A percentile compares a stretch with the other conserved stretches of the same genome.
phyloP scores from a whole-genome alignment of 2,329 filamentous ascomycete species.

The Whalleya microplaca region DNA sequence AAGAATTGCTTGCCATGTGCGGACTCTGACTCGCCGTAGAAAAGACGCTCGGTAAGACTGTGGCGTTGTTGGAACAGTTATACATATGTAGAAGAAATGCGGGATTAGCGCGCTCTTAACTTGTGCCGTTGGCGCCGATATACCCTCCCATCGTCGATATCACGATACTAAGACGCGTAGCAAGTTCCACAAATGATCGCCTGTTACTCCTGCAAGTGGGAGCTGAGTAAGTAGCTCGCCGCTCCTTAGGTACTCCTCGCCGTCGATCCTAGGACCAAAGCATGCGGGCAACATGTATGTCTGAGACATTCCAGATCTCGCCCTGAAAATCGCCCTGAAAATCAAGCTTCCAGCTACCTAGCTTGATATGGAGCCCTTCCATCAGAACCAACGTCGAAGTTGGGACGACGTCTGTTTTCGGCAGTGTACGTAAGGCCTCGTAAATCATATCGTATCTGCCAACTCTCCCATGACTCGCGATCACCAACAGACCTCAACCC shows the following conservation, averaged over 20 bases:
- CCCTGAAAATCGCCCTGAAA: slow-evolving; percentile 13
- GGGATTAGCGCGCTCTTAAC: slow-evolving; percentile 25
- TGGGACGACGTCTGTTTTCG: slow-evolving; percentile 3
- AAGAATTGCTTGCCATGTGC: slow-evolving; percentile 3
- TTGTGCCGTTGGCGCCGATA: slow-evolving; percentile 7
- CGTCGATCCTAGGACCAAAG: slow-evolving; percentile 9
- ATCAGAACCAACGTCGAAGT: background rate
- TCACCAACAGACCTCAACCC: background rate
- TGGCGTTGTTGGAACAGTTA: slow-evolving; percentile 19
- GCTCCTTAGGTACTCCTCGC: slow-evolving; percentile 3
- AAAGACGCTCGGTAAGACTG: slow-evolving; percentile 12
- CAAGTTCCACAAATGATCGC: background rate
- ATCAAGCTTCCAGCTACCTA: slow-evolving; percentile 13
- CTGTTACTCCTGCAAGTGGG: slow-evolving; percentile 1
- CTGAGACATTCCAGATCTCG: slow-evolving; percentile 28
- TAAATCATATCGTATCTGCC: slow-evolving; percentile 1
- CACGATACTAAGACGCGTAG: slow-evolving; percentile 5
- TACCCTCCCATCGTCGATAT: slow-evolving; percentile 9
- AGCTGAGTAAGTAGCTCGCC: too few relatives aligned
- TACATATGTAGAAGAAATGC: slow-evolving; percentile 6
- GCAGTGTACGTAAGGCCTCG: background rate
- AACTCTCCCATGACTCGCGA: background rate
- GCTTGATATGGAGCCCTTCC: background rate
- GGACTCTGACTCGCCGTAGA: background rate
- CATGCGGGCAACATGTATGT: slow-evolving; percentile 26